Percentiles rank a stretch among this genome's conserved stretches.
Evolutionary conservation across 305 asterid genomes (phyloP).

Genomic region (Fraxinus paxiana): DNA sequence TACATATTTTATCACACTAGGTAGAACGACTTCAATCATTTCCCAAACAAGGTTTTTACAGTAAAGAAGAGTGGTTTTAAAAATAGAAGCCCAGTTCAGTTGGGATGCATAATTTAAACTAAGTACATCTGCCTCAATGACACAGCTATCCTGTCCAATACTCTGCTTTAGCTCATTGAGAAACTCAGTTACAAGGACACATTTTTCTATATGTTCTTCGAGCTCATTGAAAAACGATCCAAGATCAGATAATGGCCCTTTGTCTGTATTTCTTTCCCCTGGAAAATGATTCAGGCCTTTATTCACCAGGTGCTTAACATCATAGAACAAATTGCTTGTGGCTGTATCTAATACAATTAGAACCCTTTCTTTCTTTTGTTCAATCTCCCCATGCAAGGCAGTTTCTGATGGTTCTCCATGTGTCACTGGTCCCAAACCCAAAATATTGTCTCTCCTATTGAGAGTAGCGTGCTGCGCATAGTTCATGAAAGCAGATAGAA

Average conservation of each 20-base stretch:
- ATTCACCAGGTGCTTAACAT: slow-evolving; percentile 49
- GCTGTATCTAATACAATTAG: slow-evolving; percentile 51
- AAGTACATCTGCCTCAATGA: slow-evolving; percentile 37
- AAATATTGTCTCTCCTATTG: slow-evolving; percentile 41
- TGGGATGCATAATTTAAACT: slow-evolving; percentile 30
- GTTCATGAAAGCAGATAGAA: slow-evolving; percentile 62
- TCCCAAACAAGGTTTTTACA: slow-evolving; percentile 58
- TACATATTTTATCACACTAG: slow-evolving; percentile 64
- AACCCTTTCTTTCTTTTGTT: slow-evolving; percentile 52
- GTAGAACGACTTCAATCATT: slow-evolving; percentile 67
- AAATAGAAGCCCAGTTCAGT: slow-evolving; percentile 64
- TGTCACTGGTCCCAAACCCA: slow-evolving; percentile 36
- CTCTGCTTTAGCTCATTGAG: slow-evolving; percentile 54
- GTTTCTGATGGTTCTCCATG: slow-evolving; percentile 39
- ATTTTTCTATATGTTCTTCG: slow-evolving; percentile 82
- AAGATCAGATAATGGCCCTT: slow-evolving; percentile 41
- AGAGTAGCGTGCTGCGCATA: slow-evolving; percentile 53
- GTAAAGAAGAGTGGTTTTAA: slow-evolving; percentile 53
- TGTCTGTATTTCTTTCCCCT: slow-evolving; percentile 40
- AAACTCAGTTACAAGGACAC: slow-evolving; percentile 69
- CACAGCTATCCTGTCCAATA: slow-evolving; percentile 42
- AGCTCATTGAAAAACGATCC: slow-evolving; percentile 58
- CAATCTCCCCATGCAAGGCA: slow-evolving; percentile 36
- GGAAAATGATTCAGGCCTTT: slow-evolving; percentile 48
- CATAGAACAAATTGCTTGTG: slow-evolving; percentile 55